Conservation (phyloP, 2,329 filamentous ascomycete genomes). For the Eutypa lata region DNA sequence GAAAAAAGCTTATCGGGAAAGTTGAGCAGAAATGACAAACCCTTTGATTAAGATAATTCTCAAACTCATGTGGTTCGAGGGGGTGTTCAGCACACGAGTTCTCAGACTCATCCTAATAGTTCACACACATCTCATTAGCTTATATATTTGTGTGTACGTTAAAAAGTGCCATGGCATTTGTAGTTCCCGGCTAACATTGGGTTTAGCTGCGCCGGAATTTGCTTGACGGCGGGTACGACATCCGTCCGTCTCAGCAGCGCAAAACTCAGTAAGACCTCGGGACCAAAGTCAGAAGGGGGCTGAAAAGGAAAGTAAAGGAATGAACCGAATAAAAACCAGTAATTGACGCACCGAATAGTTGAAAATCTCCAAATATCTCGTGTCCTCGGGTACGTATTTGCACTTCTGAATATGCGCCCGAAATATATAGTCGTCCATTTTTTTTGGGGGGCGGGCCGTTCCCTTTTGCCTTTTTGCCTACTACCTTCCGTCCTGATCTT, state of each 20-base stretch:
- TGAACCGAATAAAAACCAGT: neutral
- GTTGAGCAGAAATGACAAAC: neutral
- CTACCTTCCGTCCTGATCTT: too few species aligned
- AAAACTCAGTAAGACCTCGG: neutral
- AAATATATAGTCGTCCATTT: slow-evolving; percentile 61
- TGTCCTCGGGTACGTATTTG: slow-evolving; percentile 47
- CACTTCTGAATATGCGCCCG: slow-evolving; percentile 45
- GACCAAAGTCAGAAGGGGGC: neutral
- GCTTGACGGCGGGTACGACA: neutral
- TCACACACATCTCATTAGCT: neutral
- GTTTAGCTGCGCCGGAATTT: too few species aligned
- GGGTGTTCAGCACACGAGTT: neutral
- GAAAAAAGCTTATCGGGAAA: neutral
- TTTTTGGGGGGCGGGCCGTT: too few species aligned
- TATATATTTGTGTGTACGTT: neutral
- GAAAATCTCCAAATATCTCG: slow-evolving; percentile 55
- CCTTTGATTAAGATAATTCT: neutral
- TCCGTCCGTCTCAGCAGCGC: neutral
- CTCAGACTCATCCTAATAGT: neutral
- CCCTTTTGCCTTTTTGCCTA: neutral
- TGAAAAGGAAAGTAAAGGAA: neutral
- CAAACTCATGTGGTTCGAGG: neutral
- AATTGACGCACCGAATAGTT: slow-evolving; percentile 52
- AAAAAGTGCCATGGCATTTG: too few species aligned
- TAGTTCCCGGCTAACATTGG: too few species aligned